Conservation (phyloP, 164 flowering plant species). For the Protea cynaroides region DNA sequence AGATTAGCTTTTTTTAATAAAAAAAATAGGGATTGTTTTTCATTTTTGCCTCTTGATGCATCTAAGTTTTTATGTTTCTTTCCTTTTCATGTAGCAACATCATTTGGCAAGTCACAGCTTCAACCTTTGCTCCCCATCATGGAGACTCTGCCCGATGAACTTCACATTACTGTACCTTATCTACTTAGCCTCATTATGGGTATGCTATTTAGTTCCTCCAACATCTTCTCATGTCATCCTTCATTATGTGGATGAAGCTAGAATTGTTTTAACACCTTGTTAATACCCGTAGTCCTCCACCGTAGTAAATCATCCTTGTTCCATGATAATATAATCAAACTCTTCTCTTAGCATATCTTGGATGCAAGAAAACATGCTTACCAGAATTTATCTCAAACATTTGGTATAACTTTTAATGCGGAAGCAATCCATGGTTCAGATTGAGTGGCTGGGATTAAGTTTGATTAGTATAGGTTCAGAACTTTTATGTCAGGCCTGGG, state of each 20-base stretch:
- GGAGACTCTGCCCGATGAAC: constrained; percentile 57
- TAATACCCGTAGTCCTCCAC: no score
- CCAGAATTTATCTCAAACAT: no score
- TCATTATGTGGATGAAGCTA: neutral
- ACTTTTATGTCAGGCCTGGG: no score
- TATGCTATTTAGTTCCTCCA: constrained; percentile 20
- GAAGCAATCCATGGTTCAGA: no score
- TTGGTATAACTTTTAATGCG: no score
- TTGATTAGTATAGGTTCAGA: no score
- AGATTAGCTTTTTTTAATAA: neutral
- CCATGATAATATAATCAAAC: no score
- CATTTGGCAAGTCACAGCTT: constrained; percentile 67
- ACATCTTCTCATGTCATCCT: neutral
- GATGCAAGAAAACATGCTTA: no score
- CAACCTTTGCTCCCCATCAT: constrained; percentile 67
- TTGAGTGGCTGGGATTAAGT: no score
- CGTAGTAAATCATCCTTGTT: no score
- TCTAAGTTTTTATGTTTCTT: neutral
- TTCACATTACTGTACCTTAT: constrained; percentile 55
- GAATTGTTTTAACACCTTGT: neutral
- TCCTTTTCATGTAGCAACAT: constrained; percentile 46
- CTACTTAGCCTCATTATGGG: constrained; percentile 69
- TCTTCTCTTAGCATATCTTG: no score
- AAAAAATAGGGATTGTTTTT: neutral
- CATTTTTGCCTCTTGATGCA: neutral